Evolutionary conservation across 108 stramenopile species (phyloP), one percentile per base, ranked within the genome.

Genomic region (Aurantiochytrium sp.): DNA sequence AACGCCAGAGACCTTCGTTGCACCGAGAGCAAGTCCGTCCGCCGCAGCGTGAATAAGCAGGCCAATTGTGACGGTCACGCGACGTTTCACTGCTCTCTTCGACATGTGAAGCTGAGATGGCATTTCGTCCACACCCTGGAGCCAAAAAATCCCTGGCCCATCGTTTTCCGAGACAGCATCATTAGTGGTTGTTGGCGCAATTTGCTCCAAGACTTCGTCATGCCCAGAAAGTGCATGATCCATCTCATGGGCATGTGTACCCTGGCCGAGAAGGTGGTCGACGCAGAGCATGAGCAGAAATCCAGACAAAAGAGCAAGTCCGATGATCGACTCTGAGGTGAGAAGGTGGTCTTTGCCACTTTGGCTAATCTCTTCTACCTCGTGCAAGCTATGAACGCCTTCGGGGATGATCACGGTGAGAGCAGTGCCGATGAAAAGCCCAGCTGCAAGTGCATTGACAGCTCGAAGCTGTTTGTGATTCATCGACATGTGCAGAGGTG

Each of bases 331-430:
- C 51, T 83, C 76, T 23, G 25, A 2, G 64, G 76, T 83, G 49
- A 25, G 10, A 53, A 83, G 76, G 1, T 72, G 28, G 21, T 29
- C 18, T 2, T 25, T 72, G 28, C 23, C 16, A 19, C 23, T 2
- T 16, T 4, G 21, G 72, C 3, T 3, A 25, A 0, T 2, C 51
- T 10, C 49, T 6, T 47, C 76, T 2, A 2, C 76, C 19, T 83
- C 25, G 76, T 28, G 49, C 10, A 83, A 45, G 49, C 51, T 47
- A 23, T 83, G 76, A 6, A 83, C 28, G 51, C 76, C 76, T 35
- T 83, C 76, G 16, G 76, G 76, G 5, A 83, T 83, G 51, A 83
- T 83, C 12, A 83, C 76, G 12, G 76, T 45, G 76, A 83, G 76
- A 1, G 76, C 76, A 6, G 76, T 83, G 25, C 76, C 76, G 1